These are phyloP conservation scores for Thalassiosira mediterranea DNA, from an alignment of 352 stramenopile species.

Conservation along the genomic window DNA sequence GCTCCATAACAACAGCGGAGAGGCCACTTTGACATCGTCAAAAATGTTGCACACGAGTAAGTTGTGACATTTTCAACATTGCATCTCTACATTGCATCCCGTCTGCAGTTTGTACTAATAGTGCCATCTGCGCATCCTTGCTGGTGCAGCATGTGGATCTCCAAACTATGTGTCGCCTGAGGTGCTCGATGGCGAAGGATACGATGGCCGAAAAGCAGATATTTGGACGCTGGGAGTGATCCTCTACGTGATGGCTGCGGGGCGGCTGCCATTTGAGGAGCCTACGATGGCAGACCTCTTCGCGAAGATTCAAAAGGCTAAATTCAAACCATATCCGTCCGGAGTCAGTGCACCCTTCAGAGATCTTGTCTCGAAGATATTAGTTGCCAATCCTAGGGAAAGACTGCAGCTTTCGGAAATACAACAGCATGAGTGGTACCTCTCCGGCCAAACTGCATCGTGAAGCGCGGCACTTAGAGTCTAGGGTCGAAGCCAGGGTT, in stretches of 20 bases:
- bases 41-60: slow-evolving; percentile 52
- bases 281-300: slow-evolving; percentile 92
- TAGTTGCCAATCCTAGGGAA: slow-evolving; percentile 90
- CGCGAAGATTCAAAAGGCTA: slow-evolving; percentile 94
- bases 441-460: slow-evolving; percentile 1
- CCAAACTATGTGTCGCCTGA: slow-evolving; percentile 94
- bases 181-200: slow-evolving; percentile 86
- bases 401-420: slow-evolving; percentile 90
- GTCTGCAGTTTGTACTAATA: neutral
- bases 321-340: slow-evolving; percentile 91
- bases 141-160: slow-evolving; percentile 89
- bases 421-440: slow-evolving; percentile 85
- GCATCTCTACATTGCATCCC: neutral
- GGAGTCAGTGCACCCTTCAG: slow-evolving; percentile 48
- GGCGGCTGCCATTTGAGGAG: slow-evolving; percentile 70
- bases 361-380: slow-evolving; percentile 81
- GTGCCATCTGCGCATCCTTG: neutral
- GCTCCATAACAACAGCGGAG: slow-evolving; percentile 81
- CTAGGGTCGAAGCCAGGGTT: no score
- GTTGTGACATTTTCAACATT: no score
- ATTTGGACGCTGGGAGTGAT: slow-evolving; percentile 97
- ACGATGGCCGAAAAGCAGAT: slow-evolving; percentile 85
- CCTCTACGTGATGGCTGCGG: slow-evolving; percentile 89
- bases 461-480: no score
- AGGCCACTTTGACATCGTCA: slow-evolving; percentile 41